These are phyloP conservation scores for Ajuga reptans DNA, from an alignment of 305 asterid genomes.

Conservation along the genomic window DNA sequence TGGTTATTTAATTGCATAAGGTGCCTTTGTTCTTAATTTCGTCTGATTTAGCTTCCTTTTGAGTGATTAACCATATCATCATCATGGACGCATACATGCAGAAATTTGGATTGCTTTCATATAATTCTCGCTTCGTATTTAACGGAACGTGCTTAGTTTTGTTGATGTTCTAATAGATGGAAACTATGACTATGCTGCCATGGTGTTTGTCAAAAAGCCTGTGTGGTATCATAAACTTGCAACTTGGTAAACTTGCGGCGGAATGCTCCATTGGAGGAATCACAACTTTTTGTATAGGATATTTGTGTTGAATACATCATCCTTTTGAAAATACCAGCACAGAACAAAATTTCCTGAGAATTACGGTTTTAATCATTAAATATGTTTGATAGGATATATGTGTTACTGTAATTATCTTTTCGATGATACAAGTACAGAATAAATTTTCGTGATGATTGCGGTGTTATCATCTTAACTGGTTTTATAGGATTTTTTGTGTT, in stretches of 20 bases:
- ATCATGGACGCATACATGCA: too few species aligned
- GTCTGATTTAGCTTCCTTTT: not conserved
- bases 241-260: not conserved
- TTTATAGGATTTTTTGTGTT: too few species aligned
- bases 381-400: not conserved
- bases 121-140: not conserved
- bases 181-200: not conserved
- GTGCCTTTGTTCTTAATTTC: not conserved
- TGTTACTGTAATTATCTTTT: not conserved
- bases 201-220: conserved; percentile 26
- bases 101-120: not conserved
- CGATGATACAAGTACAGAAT: not conserved
- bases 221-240: not conserved
- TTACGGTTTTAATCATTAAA: not conserved
- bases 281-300: not conserved
- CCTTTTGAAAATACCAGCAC: not conserved
- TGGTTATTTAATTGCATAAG: not conserved
- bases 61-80: not conserved
- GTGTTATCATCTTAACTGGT: not conserved
- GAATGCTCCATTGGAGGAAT: not conserved
- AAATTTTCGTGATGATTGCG: too few species aligned
- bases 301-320: not conserved
- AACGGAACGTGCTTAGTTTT: not conserved
- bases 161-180: not conserved
- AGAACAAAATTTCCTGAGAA: not conserved